Conservation (phyloP, 345 rosid genomes). For the Eucalyptus melliodora region DNA sequence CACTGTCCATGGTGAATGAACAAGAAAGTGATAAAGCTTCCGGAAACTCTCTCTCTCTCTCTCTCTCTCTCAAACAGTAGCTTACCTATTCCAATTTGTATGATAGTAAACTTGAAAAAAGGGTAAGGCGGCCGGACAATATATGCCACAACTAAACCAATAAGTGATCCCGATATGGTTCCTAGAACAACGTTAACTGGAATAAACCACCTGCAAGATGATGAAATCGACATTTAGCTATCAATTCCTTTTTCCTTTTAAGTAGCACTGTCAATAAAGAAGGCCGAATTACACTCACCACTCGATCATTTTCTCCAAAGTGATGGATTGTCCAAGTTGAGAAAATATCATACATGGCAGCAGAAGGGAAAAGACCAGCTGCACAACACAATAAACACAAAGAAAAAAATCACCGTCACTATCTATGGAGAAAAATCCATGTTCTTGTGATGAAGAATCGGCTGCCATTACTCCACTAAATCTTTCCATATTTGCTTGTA, state of each 20-base stretch:
- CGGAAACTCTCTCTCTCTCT: background rate
- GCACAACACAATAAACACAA: background rate
- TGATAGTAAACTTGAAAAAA: constrained; percentile 81
- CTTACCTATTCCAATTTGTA: constrained; percentile 88
- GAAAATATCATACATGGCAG: constrained; percentile 97
- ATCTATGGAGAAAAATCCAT: background rate
- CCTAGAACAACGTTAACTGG: constrained; percentile 78
- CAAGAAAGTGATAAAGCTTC: background rate
- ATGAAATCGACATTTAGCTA: background rate
- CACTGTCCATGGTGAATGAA: background rate
- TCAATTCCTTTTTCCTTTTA: background rate
- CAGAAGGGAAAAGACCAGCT: constrained; percentile 95
- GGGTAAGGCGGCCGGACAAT: constrained; percentile 87
- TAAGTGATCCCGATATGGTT: constrained; percentile 62
- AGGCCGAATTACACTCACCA: constrained; percentile 32
- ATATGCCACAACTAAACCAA: constrained; percentile 57
- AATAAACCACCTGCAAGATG: constrained; percentile 86
- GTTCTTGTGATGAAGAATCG: background rate
- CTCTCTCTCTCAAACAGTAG: background rate
- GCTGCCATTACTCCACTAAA: background rate
- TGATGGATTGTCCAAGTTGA: constrained; percentile 94
- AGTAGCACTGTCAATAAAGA: background rate
- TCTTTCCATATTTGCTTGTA: background rate
- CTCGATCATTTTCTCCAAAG: constrained; percentile 67
- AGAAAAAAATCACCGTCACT: background rate